Evolutionary conservation across 768 basidiomycete genomes (phyloP).

Genomic region (Gloeopeniophorella convolvens): DNA sequence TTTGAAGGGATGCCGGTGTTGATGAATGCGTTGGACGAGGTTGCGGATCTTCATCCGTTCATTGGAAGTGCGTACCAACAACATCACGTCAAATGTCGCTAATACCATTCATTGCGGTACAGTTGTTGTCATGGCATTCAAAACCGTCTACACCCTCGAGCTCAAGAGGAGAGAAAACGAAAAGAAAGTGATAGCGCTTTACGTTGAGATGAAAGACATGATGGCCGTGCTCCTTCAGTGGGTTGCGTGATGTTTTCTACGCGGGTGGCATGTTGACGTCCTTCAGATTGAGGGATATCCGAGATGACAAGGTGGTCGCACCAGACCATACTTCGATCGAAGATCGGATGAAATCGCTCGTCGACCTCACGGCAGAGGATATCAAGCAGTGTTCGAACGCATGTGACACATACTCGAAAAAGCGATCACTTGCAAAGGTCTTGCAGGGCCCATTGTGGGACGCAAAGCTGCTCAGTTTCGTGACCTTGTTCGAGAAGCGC

Average conservation of each 20-base stretch:
- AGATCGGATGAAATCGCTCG: slow-evolving; percentile 30
- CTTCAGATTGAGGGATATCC: slow-evolving; percentile 28
- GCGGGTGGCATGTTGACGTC: background rate
- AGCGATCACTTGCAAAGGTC: slow-evolving; percentile 26
- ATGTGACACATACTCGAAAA: slow-evolving; percentile 31
- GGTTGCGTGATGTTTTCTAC: background rate
- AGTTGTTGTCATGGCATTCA: slow-evolving; percentile 47
- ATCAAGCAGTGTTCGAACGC: slow-evolving; percentile 29
- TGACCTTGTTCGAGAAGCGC: slow-evolving; percentile 23
- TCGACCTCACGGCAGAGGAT: slow-evolving; percentile 26
- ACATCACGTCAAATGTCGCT: too few species aligned
- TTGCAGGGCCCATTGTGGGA: slow-evolving; percentile 28
- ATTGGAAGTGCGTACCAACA: too few species aligned
- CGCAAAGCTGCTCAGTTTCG: slow-evolving; percentile 22
- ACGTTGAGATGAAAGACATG: slow-evolving; percentile 45
- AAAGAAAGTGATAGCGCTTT: slow-evolving; percentile 39
- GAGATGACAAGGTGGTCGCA: slow-evolving; percentile 26
- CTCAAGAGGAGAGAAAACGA: slow-evolving; percentile 45
- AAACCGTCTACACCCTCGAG: slow-evolving; percentile 42
- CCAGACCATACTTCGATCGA: slow-evolving; percentile 31
- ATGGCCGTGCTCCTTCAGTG: slow-evolving; percentile 28
- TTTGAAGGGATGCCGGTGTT: slow-evolving; percentile 25
- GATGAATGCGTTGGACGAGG: slow-evolving; percentile 25
- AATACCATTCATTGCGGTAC: background rate
- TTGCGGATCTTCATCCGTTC: slow-evolving; percentile 26